Conservation (phyloP, 768 basidiomycete genomes). For the Cystofilobasidium ferigula region DNA sequence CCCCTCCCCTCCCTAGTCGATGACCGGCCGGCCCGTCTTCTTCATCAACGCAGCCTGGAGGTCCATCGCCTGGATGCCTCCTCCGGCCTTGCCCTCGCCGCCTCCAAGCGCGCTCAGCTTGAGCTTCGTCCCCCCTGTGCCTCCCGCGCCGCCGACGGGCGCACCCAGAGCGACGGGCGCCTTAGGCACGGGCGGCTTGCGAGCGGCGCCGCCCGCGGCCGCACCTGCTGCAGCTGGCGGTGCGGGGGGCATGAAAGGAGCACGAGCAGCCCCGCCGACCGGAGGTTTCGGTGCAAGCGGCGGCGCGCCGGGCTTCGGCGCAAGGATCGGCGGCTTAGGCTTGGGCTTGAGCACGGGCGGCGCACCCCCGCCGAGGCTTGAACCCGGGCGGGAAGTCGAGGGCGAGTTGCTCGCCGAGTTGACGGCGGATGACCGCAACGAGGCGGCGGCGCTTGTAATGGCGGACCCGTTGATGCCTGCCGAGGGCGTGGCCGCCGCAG, state of each 20-base stretch:
- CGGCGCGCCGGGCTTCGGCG: constrained; percentile 45
- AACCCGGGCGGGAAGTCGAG: constrained; percentile 30
- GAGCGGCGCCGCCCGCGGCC: constrained; percentile 37
- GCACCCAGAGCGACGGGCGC: constrained; percentile 17
- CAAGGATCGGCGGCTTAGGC: constrained; percentile 50
- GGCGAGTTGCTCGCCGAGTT: constrained; percentile 39
- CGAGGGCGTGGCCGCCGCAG: constrained; percentile 33
- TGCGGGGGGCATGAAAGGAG: not conserved
- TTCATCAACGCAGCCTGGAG: constrained; percentile 60
- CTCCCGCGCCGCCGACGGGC: constrained; percentile 24
- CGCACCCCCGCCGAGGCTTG: constrained; percentile 29
- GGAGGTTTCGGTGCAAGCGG: constrained; percentile 43
- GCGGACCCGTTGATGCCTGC: constrained; percentile 38
- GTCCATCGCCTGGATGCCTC: constrained; percentile 55
- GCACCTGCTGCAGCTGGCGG: constrained; percentile 40
- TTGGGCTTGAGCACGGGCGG: constrained; percentile 46
- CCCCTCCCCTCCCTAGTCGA: constrained; percentile 5
- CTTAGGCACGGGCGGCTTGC: constrained; percentile 53
- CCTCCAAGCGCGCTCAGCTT: constrained; percentile 16
- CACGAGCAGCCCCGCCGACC: constrained; percentile 36
- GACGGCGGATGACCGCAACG: constrained; percentile 70
- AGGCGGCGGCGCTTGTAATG: constrained; percentile 59
- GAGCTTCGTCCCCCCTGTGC: not conserved
- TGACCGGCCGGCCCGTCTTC: constrained; percentile 14
- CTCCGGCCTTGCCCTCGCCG: constrained; percentile 17